A percentile compares a stretch with the other conserved stretches of the same genome.
These are phyloP conservation scores for Alternaria viburni DNA, from an alignment of 2,329 filamentous ascomycete species.

Conservation along the genomic window DNA sequence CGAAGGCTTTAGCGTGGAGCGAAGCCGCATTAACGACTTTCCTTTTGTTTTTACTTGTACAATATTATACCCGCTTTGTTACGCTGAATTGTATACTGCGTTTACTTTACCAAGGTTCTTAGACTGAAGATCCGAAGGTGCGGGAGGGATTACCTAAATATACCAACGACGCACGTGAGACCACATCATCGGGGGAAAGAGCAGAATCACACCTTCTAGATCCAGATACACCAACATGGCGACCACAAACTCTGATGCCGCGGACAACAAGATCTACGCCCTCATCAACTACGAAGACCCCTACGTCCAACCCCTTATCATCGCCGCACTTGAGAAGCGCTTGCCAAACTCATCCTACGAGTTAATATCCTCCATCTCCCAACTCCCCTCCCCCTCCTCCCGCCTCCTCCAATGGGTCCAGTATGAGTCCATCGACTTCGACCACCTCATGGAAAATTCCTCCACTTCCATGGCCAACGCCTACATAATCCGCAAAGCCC, in stretches of 20 bases:
- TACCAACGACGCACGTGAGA: neutral
- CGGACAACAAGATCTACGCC: constrained; percentile 62
- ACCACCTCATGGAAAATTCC: constrained; percentile 69
- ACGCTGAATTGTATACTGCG: neutral
- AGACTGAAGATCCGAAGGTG: rapidly evolving
- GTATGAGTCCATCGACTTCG: constrained; percentile 89
- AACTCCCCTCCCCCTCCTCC: constrained; percentile 54
- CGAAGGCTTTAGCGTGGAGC: constrained; percentile 2
- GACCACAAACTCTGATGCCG: neutral
- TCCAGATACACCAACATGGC: neutral
- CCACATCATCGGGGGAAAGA: neutral
- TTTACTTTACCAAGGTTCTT: neutral
- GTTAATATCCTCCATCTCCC: constrained; percentile 59
- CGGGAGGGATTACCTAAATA: neutral
- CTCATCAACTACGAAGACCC: constrained; percentile 83
- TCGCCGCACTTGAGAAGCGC: constrained; percentile 70
- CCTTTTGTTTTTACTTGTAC: constrained; percentile 19
- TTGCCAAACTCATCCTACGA: constrained; percentile 64
- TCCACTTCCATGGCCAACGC: constrained; percentile 76
- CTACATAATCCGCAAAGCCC: constrained; percentile 93
- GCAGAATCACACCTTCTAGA: too few relatives aligned
- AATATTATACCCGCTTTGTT: constrained; percentile 13
- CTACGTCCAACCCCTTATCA: constrained; percentile 87
- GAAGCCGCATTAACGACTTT: constrained; percentile 27
- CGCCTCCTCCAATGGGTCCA: constrained; percentile 78